Evolutionary conservation across 2,329 filamentous ascomycete species (phyloP).

Genomic region (Chrysosporium keratinophilum): DNA sequence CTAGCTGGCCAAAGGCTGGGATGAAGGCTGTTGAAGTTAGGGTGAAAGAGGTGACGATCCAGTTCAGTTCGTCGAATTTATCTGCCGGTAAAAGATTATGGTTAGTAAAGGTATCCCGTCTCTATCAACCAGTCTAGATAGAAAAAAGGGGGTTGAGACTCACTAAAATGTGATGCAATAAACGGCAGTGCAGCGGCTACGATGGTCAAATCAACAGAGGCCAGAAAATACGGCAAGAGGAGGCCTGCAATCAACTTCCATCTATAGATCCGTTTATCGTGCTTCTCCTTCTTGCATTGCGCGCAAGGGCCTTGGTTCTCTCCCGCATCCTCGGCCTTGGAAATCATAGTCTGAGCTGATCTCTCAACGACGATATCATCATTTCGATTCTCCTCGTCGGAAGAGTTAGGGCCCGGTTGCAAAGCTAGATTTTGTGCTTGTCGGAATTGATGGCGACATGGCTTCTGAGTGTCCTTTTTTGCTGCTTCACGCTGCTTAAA

Average conservation of each 20-base stretch:
- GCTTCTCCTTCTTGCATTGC: constrained; percentile 27
- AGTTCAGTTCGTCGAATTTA: constrained; percentile 51
- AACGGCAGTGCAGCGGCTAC: constrained; percentile 50
- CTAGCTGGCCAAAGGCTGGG: constrained; percentile 54
- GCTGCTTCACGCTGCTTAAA: constrained; percentile 7
- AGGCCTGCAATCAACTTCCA: constrained; percentile 52
- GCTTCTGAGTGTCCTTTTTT: constrained; percentile 9
- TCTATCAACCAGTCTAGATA: not conserved
- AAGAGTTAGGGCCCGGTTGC: not conserved
- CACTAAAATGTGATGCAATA: constrained; percentile 56
- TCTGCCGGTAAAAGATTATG: constrained; percentile 24
- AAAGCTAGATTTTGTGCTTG: not conserved
- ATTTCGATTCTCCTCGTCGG: not conserved
- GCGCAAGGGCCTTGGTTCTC: constrained; percentile 12
- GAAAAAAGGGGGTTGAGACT: constrained; percentile 15
- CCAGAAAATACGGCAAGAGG: constrained; percentile 50
- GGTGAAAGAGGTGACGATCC: constrained; percentile 61
- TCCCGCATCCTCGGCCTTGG: not conserved
- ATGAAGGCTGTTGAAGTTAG: constrained; percentile 58
- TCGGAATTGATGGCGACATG: constrained; percentile 15
- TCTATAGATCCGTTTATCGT: constrained; percentile 38
- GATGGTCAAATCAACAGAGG: constrained; percentile 56
- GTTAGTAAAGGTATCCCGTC: too few relatives aligned
- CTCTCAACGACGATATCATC: not conserved
- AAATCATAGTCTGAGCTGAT: not conserved